Percentiles rank a stretch among this genome's conserved stretches.
Conservation (phyloP, 75 land plant genomes). For the Adiantum capillusveneris region DNA sequence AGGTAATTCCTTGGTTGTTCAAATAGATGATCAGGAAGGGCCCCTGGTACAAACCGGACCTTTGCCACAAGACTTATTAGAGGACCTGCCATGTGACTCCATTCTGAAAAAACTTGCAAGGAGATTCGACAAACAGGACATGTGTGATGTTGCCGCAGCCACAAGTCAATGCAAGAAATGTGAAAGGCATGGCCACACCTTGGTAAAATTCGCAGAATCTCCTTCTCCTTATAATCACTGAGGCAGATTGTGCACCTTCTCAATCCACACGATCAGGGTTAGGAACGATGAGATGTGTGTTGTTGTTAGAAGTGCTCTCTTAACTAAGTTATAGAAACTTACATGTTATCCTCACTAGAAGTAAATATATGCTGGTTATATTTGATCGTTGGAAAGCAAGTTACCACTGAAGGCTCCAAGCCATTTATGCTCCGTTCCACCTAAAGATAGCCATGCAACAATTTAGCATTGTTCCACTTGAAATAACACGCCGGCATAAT, state of each 20-base stretch:
- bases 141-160: conserved; percentile 43
- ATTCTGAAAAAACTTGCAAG: neutral
- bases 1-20: too few species aligned
- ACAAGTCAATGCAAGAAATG: conserved; percentile 42
- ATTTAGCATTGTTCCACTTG: too few species aligned
- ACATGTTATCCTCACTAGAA: conserved; percentile 8
- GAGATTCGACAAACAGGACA: conserved; percentile 50
- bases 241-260: conserved; percentile 45
- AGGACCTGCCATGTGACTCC: neutral
- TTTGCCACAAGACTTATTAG: neutral
- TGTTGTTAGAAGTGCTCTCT: too few species aligned
- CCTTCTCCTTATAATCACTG: conserved; percentile 41
- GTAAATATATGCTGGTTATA: conserved; percentile 10
- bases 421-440: conserved; percentile 1
- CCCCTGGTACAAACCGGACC: neutral
- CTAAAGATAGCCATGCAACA: too few species aligned
- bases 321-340: neutral
- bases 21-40: neutral
- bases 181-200: conserved; percentile 54
- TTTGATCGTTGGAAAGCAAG: conserved; percentile 7
- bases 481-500: too few species aligned
- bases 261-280: neutral
- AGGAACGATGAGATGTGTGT: neutral
- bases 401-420: conserved; percentile 7
- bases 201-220: conserved; percentile 38